Evolutionary conservation across 1,139 yeast genomes (phyloP).

Genomic region (Blastobotrys niveus): DNA sequence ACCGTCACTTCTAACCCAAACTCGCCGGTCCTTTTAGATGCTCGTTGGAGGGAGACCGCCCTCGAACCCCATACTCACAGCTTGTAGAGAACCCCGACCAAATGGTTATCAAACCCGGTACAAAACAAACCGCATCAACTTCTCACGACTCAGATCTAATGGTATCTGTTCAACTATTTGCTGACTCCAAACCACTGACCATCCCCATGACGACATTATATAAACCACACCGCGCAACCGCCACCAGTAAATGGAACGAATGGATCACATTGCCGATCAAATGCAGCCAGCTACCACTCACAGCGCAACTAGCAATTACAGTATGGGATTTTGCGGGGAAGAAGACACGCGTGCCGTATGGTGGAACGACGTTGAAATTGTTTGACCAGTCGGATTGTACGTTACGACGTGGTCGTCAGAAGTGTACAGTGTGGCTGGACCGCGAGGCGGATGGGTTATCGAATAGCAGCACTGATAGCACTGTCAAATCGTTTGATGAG

Average conservation of each 20-base stretch:
- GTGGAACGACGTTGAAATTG: slow-evolving; percentile 52
- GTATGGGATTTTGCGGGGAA: slow-evolving; percentile 61
- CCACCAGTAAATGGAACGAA: slow-evolving; percentile 45
- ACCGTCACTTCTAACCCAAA: slow-evolving; percentile 2
- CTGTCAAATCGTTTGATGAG: slow-evolving; percentile 27
- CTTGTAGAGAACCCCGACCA: slow-evolving; percentile 49
- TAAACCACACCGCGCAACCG: slow-evolving; percentile 45
- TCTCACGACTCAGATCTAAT: slow-evolving; percentile 51
- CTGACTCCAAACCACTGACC: slow-evolving; percentile 58
- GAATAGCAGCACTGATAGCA: slow-evolving; percentile 29
- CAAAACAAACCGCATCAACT: slow-evolving; percentile 26
- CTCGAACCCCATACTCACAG: slow-evolving; percentile 47
- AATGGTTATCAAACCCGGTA: slow-evolving; percentile 13
- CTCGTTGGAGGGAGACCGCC: slow-evolving; percentile 45
- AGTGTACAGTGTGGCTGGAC: slow-evolving; percentile 40
- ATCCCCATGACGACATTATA: slow-evolving; percentile 64
- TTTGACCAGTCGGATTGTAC: slow-evolving; percentile 50
- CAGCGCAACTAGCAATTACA: slow-evolving; percentile 55
- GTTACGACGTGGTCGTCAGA: slow-evolving; percentile 53
- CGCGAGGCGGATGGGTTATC: slow-evolving; percentile 34
- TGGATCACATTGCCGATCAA: slow-evolving; percentile 67
- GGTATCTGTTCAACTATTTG: slow-evolving; percentile 55
- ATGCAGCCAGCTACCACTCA: slow-evolving; percentile 61
- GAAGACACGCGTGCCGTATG: slow-evolving; percentile 44
- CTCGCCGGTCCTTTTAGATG: slow-evolving; percentile 26